phyloP scores from a whole-genome alignment of 78 protist genomes.

The Dictyostelium firmibasis region DNA sequence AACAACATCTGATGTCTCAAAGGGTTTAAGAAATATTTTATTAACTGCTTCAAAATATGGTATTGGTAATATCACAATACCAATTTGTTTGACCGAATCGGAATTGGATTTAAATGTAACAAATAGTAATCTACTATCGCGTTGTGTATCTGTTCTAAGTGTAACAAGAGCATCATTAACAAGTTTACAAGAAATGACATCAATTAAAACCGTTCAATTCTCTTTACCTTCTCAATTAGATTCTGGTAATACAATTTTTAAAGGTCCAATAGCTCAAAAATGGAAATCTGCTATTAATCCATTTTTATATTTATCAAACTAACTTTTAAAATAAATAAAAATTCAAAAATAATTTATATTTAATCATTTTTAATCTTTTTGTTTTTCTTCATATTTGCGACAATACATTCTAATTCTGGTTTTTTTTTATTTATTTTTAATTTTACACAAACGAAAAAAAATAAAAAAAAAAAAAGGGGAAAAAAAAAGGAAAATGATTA shows the following conservation, averaged over 20 bases:
- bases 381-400: no score
- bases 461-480: no score
- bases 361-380: no score
- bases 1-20: conserved; percentile 48
- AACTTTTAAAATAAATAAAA: no score
- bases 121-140: neutral
- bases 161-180: conserved; percentile 60
- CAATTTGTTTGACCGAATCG: conserved; percentile 60
- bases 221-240: conserved; percentile 54
- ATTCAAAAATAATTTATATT: no score
- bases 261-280: conserved; percentile 47
- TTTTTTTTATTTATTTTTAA: no score
- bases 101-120: conserved; percentile 31
- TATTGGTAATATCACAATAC: conserved; percentile 56
- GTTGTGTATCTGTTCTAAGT: conserved; percentile 8
- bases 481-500: neutral
- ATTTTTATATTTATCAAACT: conserved; percentile 19
- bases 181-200: conserved; percentile 49
- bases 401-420: no score
- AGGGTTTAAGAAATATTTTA: conserved; percentile 66
- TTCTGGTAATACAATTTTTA: conserved; percentile 18
- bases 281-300: conserved; percentile 53
- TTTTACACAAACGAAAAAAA: no score
- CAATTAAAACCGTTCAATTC: conserved; percentile 52
- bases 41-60: conserved; percentile 72